Percentiles rank a stretch among this genome's conserved stretches.
phyloP scores from a whole-genome alignment of 2,329 filamentous ascomycete genomes.

The Penicillium olsonii region DNA sequence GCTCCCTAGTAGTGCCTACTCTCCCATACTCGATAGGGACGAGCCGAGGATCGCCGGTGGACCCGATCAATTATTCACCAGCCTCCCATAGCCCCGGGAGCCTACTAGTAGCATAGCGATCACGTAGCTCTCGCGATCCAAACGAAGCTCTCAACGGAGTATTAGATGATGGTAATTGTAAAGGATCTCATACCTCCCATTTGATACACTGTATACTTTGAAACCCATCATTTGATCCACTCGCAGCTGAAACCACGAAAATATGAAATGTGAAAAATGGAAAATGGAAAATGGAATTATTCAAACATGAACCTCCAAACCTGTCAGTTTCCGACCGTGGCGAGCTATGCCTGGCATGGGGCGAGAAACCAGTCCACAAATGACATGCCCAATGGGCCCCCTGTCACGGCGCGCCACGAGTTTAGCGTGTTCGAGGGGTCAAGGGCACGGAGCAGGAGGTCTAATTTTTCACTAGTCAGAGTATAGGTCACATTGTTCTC shows the following conservation, averaged over 20 bases:
- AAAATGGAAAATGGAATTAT: background rate
- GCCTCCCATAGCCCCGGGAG: background rate
- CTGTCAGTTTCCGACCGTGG: conserved; percentile 14
- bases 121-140: background rate
- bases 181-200: conserved; percentile 11
- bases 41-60: conserved; percentile 4
- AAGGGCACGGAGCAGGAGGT: too few species aligned
- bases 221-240: too few species aligned
- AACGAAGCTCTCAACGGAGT: too few species aligned
- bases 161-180: conserved; percentile 3
- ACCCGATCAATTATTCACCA: conserved; percentile 6
- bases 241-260: background rate
- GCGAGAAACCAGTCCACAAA: background rate
- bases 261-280: background rate
- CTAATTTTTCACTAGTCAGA: conserved; percentile 21
- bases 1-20: too few species aligned
- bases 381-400: conserved; percentile 19
- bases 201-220: conserved; percentile 6
- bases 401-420: conserved; percentile 21
- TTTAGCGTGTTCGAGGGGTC: conserved; percentile 18
- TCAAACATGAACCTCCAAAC: background rate
- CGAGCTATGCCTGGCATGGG: conserved; percentile 3
- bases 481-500: conserved; percentile 17
- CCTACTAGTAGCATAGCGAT: too few species aligned
- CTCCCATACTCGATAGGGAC: background rate